Evolutionary conservation across 192 early-diverging fungal genomes (phyloP).

Genomic region (Coemansia sp.): DNA sequence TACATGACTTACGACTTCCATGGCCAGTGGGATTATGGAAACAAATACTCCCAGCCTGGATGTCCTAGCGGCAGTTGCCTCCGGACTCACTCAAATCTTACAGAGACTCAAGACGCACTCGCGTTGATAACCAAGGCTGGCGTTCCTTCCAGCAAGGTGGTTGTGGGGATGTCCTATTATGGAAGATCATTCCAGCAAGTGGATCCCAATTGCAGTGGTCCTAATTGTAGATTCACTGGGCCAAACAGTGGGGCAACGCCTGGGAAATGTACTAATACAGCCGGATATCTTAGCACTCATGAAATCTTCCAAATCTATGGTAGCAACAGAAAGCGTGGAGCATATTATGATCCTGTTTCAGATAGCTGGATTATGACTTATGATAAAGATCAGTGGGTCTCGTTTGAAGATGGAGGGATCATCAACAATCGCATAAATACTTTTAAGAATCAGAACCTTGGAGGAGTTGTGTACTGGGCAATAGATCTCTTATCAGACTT

Average conservation of each 20-base stretch:
- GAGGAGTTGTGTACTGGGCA: too few species aligned
- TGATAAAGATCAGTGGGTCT: too few species aligned
- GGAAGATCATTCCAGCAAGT: slow-evolving; percentile 7
- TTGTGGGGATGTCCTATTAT: slow-evolving; percentile 12
- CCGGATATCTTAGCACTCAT: neutral
- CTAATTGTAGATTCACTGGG: neutral
- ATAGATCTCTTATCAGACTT: too few species aligned
- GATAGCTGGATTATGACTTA: too few species aligned
- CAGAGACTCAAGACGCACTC: slow-evolving; percentile 7
- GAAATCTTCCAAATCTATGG: slow-evolving; percentile 2
- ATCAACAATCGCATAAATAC: too few species aligned
- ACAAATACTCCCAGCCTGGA: slow-evolving; percentile 10
- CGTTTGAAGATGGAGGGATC: too few species aligned
- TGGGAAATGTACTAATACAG: neutral
- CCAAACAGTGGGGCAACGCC: neutral
- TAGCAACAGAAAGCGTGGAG: neutral
- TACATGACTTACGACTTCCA: slow-evolving; percentile 25
- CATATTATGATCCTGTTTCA: neutral
- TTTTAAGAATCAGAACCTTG: too few species aligned
- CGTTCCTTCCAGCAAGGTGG: slow-evolving; percentile 23
- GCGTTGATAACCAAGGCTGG: slow-evolving; percentile 22
- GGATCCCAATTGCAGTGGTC: neutral
- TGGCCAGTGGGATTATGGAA: slow-evolving; percentile 24
- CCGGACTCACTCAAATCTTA: slow-evolving; percentile 6
- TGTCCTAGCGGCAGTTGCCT: too few species aligned